Percentiles rank a stretch among this genome's conserved stretches.
phyloP scores from a whole-genome alignment of 108 stramenopile genomes.

The Nannochloropsis salina region DNA sequence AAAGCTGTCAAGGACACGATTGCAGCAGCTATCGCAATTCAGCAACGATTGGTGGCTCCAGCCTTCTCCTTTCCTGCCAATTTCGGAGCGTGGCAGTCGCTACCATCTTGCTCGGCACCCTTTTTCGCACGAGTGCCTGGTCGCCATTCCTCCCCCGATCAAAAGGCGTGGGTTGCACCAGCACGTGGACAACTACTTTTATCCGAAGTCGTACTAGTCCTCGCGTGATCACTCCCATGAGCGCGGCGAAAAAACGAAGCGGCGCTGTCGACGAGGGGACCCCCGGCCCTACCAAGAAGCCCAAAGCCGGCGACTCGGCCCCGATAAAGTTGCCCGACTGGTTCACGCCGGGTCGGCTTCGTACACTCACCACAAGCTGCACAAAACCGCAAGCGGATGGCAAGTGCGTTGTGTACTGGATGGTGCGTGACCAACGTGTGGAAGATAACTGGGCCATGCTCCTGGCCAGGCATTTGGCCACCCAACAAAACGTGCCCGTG shows the following conservation, averaged over 20 bases:
- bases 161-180: neutral
- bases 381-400: neutral
- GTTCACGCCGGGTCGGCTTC: neutral
- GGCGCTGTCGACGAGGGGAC: neutral
- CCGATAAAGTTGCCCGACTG: neutral
- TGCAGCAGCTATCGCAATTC: neutral
- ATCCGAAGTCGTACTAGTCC: no score
- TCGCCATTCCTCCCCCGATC: neutral
- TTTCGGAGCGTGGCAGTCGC: neutral
- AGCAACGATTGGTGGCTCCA: neutral
- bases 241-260: neutral
- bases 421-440: conserved; percentile 87
- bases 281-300: neutral
- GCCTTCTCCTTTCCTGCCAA: neutral
- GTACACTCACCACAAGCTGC: neutral
- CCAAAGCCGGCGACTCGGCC: neutral
- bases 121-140: neutral
- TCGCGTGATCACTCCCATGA: neutral
- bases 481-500: conserved; percentile 37
- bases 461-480: conserved; percentile 54
- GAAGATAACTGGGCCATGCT: conserved; percentile 93
- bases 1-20: no score
- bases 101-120: neutral
- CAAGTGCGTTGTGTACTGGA: conserved; percentile 84
- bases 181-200: neutral